phyloP scores from a whole-genome alignment of 148 eudicot genomes.

The Heliosperma pusillum region DNA sequence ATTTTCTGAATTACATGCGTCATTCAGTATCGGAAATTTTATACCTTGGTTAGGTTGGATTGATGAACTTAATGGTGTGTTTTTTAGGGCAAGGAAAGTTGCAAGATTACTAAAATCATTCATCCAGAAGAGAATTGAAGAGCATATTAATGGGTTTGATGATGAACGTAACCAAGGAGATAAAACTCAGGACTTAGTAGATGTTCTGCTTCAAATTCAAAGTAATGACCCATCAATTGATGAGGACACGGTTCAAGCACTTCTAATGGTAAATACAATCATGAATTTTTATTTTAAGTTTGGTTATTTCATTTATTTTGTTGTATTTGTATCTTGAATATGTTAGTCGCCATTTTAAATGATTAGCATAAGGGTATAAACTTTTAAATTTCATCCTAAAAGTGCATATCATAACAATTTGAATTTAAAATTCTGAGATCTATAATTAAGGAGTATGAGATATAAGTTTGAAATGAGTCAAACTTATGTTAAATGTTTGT shows the following conservation, averaged over 20 bases:
- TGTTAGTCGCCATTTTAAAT: too few species aligned
- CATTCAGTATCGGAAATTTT: constrained; percentile 31
- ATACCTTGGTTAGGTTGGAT: constrained; percentile 54
- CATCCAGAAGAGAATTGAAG: constrained; percentile 28
- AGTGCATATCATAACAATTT: too few species aligned
- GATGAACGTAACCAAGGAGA: background rate
- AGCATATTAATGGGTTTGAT: constrained; percentile 9
- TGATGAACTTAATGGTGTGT: constrained; percentile 28
- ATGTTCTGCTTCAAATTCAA: constrained; percentile 35
- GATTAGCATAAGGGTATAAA: too few species aligned
- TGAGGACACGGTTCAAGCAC: constrained; percentile 31
- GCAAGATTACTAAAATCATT: constrained; percentile 38
- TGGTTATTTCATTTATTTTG: too few species aligned
- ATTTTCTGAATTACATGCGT: constrained; percentile 20
- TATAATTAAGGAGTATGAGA: too few species aligned
- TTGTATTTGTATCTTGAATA: too few species aligned
- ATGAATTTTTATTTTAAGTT: too few species aligned
- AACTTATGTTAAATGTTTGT: too few species aligned
- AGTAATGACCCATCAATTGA: constrained; percentile 15
- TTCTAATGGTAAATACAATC: constrained; percentile 44
- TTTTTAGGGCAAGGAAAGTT: constrained; percentile 20
- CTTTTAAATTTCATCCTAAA: too few species aligned
- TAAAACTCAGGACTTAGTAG: constrained; percentile 25
- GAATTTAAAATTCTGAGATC: too few species aligned
- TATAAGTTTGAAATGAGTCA: too few species aligned